phyloP scores from a whole-genome alignment of 2,329 filamentous ascomycete species.

The Aspergillus quadricinctus region DNA sequence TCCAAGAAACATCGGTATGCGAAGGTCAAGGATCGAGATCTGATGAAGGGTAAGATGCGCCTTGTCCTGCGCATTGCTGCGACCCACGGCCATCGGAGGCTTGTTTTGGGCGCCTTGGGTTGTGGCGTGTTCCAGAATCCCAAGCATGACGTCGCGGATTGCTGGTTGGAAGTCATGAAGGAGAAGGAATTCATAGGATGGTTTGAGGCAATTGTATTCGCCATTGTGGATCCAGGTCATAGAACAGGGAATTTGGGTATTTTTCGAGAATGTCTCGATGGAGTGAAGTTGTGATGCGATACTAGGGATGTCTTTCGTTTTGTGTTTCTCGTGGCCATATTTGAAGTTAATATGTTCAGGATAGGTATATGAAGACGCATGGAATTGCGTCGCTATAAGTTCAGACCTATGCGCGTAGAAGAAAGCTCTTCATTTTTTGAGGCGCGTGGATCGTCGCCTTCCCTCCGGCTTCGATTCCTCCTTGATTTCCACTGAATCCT shows the following conservation, averaged over 20 bases:
- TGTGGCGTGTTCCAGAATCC: conserved; percentile 66
- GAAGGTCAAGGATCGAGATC: conserved; percentile 42
- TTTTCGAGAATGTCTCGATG: conserved; percentile 27
- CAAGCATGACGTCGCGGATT: conserved; percentile 55
- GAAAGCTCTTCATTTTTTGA: conserved; percentile 16
- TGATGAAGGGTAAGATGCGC: conserved; percentile 62
- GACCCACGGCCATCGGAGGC: conserved; percentile 50
- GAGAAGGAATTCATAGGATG: conserved; percentile 61
- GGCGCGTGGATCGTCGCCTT: conserved; percentile 29
- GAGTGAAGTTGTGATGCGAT: conserved; percentile 21
- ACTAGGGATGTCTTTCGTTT: background rate
- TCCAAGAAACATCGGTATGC: conserved; percentile 33
- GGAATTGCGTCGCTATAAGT: background rate
- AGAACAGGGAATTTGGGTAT: conserved; percentile 30
- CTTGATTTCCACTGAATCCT: conserved; percentile 18
- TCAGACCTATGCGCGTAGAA: background rate
- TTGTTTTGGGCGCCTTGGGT: conserved; percentile 66
- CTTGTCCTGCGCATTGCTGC: conserved; percentile 58
- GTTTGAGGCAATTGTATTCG: conserved; percentile 64
- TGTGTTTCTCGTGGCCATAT: background rate
- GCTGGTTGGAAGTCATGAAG: conserved; percentile 58
- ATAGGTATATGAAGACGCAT: background rate
- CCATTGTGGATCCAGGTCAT: conserved; percentile 45
- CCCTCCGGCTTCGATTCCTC: conserved; percentile 8
- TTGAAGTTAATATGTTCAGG: background rate